These are phyloP conservation scores for Phialocephala sp. DNA, from an alignment of 2,329 filamentous ascomycete species.

Conservation along the genomic window DNA sequence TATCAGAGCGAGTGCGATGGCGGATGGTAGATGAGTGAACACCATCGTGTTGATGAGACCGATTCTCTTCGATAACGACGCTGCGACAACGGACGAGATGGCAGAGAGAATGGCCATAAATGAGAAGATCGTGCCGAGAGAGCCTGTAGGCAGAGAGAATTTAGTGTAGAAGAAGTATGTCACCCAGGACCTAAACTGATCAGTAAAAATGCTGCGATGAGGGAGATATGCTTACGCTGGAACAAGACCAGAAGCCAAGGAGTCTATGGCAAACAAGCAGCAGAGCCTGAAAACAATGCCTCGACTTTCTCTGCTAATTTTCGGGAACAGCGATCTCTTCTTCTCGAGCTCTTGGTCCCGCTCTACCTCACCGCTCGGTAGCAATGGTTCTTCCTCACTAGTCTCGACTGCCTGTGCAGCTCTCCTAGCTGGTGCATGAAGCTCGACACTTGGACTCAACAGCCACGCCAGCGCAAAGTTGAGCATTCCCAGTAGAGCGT, in stretches of 20 bases:
- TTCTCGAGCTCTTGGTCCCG: slow-evolving; percentile 39
- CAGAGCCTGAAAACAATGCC: slow-evolving; percentile 65
- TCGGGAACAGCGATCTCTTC: slow-evolving; percentile 52
- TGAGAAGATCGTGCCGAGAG: slow-evolving; percentile 61
- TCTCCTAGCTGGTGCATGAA: neutral
- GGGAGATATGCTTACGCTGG: slow-evolving; percentile 55
- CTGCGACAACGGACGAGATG: slow-evolving; percentile 56
- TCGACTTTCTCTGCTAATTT: slow-evolving; percentile 61
- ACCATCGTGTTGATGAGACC: slow-evolving; percentile 77
- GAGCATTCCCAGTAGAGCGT: slow-evolving; percentile 60
- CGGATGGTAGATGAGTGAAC: slow-evolving; percentile 46
- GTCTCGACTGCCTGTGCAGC: neutral
- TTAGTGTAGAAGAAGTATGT: slow-evolving; percentile 60
- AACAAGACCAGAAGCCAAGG: slow-evolving; percentile 73
- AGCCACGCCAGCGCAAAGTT: slow-evolving; percentile 59
- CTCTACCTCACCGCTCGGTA: neutral
- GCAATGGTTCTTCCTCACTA: slow-evolving; percentile 14
- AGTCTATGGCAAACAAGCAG: slow-evolving; percentile 70
- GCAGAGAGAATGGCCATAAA: slow-evolving; percentile 57
- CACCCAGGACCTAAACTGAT: slow-evolving; percentile 57
- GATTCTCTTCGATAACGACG: slow-evolving; percentile 58
- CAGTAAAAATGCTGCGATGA: slow-evolving; percentile 47
- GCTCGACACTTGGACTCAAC: slow-evolving; percentile 50
- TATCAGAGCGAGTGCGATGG: slow-evolving; percentile 62
- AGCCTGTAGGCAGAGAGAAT: slow-evolving; percentile 54